These are phyloP conservation scores for Manihot esculenta DNA, from an alignment of 441 rosid species.

Conservation along the genomic window DNA sequence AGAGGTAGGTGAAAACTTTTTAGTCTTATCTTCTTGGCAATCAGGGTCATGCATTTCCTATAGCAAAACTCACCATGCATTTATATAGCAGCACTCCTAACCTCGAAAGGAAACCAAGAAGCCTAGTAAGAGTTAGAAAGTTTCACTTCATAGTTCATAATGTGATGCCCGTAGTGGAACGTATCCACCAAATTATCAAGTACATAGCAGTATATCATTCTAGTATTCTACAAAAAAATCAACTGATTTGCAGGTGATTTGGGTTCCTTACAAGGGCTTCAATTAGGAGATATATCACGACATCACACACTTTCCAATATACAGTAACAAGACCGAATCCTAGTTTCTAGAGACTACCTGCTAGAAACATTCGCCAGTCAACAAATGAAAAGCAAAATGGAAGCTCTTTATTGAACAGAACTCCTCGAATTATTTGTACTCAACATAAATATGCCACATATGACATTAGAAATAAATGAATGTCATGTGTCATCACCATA, in stretches of 20 bases:
- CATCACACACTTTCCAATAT: background rate
- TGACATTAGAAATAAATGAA: too few relatives aligned
- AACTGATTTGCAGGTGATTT: background rate
- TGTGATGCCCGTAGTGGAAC: background rate
- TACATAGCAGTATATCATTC: background rate
- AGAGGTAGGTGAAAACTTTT: background rate
- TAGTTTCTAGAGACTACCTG: background rate
- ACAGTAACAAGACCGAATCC: background rate
- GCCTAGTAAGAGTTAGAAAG: background rate
- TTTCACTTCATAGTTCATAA: background rate
- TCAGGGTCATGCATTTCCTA: background rate
- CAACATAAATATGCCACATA: background rate
- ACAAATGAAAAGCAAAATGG: background rate
- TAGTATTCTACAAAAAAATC: background rate
- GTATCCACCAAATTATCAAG: background rate
- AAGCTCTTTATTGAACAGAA: background rate
- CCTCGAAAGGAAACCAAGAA: background rate
- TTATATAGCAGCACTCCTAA: background rate
- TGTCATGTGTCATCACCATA: too few relatives aligned
- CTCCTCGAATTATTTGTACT: background rate
- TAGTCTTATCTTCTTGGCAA: background rate
- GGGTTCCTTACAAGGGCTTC: background rate
- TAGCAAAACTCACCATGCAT: background rate
- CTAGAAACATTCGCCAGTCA: background rate
- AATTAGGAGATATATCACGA: background rate